A percentile compares a stretch with the other conserved stretches of the same genome.
These are phyloP conservation scores for Malassezia sympodialis DNA, from an alignment of 1,284 basidiomycete genomes.

Conservation along the genomic window DNA sequence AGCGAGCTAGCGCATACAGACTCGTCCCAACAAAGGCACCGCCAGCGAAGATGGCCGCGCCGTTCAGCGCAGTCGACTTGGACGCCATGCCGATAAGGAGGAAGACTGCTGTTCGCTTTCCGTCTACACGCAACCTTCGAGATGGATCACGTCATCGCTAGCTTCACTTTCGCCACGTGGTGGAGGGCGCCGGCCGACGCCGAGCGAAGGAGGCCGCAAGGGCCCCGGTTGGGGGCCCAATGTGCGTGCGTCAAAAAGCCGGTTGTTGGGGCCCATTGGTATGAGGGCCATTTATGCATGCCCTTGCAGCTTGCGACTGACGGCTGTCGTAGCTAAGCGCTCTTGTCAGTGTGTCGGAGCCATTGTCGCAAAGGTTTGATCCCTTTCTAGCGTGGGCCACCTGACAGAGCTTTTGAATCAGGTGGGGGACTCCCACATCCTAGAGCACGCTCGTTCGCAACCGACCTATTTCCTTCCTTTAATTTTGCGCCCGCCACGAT, in stretches of 20 bases:
- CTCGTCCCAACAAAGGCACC: slow-evolving; percentile 13
- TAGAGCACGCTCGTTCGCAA: not conserved
- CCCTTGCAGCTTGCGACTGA: not conserved
- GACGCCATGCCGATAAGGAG: slow-evolving; percentile 6
- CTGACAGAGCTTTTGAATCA: not conserved
- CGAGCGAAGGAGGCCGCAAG: not conserved
- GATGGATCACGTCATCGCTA: not conserved
- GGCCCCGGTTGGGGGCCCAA: not conserved
- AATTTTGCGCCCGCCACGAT: not conserved
- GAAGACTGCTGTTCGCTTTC: not conserved
- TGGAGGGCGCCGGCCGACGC: not conserved
- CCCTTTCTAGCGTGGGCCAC: not conserved
- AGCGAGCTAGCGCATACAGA: slow-evolving; percentile 13
- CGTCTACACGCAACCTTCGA: not conserved
- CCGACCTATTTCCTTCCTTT: not conserved
- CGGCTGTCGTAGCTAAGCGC: not conserved
- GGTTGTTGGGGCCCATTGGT: not conserved
- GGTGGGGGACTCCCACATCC: not conserved
- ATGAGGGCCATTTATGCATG: not conserved
- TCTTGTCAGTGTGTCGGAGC: not conserved
- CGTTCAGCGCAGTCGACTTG: slow-evolving; percentile 8
- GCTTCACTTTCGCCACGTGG: not conserved
- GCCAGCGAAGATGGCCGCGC: slow-evolving; percentile 10
- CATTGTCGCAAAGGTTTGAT: no score
- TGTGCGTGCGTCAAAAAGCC: not conserved